A percentile compares a stretch with the other conserved stretches of the same genome.
These are phyloP conservation scores for Moesziomyces sp. DNA, from an alignment of 1,284 basidiomycete genomes.

Conservation along the genomic window DNA sequence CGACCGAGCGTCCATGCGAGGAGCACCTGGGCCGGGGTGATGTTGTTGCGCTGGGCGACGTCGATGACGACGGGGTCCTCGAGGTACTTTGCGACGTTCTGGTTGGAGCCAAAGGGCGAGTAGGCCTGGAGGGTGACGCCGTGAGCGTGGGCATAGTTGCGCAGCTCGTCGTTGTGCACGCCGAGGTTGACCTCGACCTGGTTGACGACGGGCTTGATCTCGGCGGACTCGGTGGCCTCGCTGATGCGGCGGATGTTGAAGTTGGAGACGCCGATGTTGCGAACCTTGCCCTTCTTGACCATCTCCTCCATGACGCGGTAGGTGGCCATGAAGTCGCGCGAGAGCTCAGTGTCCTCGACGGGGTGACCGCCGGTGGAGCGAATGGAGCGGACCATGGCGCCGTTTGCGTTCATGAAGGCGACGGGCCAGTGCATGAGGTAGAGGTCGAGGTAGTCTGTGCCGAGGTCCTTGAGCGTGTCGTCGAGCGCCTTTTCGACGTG, in stretches of 20 bases:
- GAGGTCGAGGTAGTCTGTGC: conserved; percentile 81
- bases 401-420: conserved; percentile 59
- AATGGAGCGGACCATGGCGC: conserved; percentile 50
- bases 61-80: conserved; percentile 53
- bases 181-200: conserved; percentile 64
- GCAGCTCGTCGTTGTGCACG: conserved; percentile 79
- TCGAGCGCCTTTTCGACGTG: conserved; percentile 72
- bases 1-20: conserved; percentile 56
- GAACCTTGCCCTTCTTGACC: conserved; percentile 63
- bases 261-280: conserved; percentile 74
- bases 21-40: conserved; percentile 59
- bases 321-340: conserved; percentile 53
- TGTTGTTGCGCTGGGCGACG: conserved; percentile 55
- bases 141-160: conserved; percentile 73
- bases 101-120: conserved; percentile 56
- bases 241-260: conserved; percentile 62
- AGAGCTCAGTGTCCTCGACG: conserved; percentile 77
- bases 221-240: conserved; percentile 42
- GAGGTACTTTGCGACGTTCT: conserved; percentile 52
- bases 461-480: conserved; percentile 78
- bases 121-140: conserved; percentile 58
- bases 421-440: conserved; percentile 81
- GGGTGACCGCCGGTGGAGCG: conserved; percentile 67
- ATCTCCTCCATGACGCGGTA: conserved; percentile 62
- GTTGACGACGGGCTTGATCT: conserved; percentile 59